phyloP scores from a whole-genome alignment of 768 basidiomycete genomes.

The Russula foetens region DNA sequence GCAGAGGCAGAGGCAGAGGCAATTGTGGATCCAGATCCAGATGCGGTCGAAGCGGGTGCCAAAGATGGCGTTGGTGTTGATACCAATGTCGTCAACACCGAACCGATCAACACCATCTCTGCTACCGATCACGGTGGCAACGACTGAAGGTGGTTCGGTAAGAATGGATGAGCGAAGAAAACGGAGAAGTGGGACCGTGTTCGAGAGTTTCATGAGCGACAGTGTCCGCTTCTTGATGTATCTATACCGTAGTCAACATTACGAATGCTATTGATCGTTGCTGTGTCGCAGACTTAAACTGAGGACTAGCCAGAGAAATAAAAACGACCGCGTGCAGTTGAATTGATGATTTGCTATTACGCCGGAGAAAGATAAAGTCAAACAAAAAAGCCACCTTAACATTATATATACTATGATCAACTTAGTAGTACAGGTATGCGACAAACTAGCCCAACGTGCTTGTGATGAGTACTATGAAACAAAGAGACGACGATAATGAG shows the following conservation, averaged over 20 bases:
- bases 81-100: not conserved
- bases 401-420: constrained; percentile 21
- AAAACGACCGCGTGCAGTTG: too few relatives aligned
- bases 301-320: too few relatives aligned
- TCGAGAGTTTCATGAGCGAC: too few relatives aligned
- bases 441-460: constrained; percentile 19
- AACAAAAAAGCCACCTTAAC: constrained; percentile 5
- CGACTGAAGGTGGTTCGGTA: not conserved
- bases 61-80: not conserved
- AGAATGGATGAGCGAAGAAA: not conserved
- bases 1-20: not conserved
- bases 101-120: not conserved
- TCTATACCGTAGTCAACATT: not conserved
- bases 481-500: not conserved
- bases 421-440: constrained; percentile 21
- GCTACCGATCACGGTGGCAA: not conserved
- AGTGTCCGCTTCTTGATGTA: too few relatives aligned
- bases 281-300: too few relatives aligned
- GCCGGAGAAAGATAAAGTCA: not conserved
- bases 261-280: not conserved
- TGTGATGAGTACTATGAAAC: constrained; percentile 17
- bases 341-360: too few relatives aligned
- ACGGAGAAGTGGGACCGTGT: too few relatives aligned
- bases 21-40: too few relatives aligned
- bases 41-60: too few relatives aligned